phyloP scores from a whole-genome alignment of 306 rosid genomes.

The Delonix regia region DNA sequence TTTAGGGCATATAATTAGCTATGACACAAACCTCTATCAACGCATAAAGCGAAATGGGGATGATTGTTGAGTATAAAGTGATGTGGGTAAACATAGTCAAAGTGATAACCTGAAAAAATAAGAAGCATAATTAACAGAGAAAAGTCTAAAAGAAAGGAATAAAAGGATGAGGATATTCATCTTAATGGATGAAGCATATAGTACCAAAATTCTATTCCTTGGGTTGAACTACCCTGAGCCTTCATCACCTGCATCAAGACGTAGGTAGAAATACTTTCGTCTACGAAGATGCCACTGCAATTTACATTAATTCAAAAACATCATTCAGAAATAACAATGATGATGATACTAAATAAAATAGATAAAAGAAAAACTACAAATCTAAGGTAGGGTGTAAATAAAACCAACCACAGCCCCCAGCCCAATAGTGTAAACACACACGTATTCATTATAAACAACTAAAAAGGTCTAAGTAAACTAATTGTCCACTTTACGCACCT shows the following conservation, averaged over 20 bases:
- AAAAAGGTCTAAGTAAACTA: too few species aligned
- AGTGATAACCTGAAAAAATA: constrained; percentile 68
- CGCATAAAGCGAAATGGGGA: constrained; percentile 96
- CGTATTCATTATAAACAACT: too few species aligned
- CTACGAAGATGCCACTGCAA: constrained; percentile 80
- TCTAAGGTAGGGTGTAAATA: constrained; percentile 4
- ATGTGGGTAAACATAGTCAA: constrained; percentile 90
- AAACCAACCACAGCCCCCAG: constrained; percentile 24
- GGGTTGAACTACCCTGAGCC: constrained; percentile 78
- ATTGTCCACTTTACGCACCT: constrained; percentile 78
- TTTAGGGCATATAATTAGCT: constrained; percentile 28
- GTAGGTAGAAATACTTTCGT: constrained; percentile 76
- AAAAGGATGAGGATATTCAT: constrained; percentile 24
- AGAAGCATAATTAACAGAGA: constrained; percentile 37
- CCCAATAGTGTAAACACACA: neutral
- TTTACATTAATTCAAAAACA: constrained; percentile 33
- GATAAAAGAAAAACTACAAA: too few species aligned
- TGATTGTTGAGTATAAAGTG: constrained; percentile 87
- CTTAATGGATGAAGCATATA: constrained; percentile 33
- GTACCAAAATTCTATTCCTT: constrained; percentile 77
- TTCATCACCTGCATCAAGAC: constrained; percentile 60
- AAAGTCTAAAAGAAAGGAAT: constrained; percentile 22
- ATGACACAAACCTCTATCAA: constrained; percentile 86
- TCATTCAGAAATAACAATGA: constrained; percentile 8
- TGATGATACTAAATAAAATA: neutral